Conservation (phyloP, 306 rosid genomes). For the Aeschynomene evenia region DNA sequence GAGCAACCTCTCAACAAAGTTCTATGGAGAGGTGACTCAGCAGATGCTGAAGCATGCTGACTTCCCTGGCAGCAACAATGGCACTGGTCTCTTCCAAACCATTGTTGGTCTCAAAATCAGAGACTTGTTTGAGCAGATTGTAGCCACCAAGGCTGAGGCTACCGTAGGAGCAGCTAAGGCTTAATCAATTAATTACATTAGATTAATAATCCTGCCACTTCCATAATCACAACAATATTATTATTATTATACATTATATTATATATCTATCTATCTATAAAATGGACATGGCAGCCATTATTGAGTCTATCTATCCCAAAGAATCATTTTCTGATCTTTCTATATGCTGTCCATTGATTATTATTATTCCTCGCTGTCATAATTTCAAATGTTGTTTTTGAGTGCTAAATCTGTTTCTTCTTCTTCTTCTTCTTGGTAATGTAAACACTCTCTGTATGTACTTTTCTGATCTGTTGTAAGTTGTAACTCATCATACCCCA, state of each 20-base stretch:
- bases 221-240: no score
- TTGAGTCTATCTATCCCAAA: conserved; percentile 15
- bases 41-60: conserved; percentile 98
- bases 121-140: conserved; percentile 80
- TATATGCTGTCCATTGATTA: conserved; percentile 28
- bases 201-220: conserved; percentile 16
- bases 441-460: conserved; percentile 39
- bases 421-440: conserved; percentile 31
- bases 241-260: conserved; percentile 26
- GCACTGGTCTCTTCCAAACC: conserved; percentile 98
- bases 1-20: conserved; percentile 84
- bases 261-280: no score
- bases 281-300: conserved; percentile 25
- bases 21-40: conserved; percentile 98
- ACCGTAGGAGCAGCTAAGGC: conserved; percentile 67
- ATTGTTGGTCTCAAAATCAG: conserved; percentile 88
- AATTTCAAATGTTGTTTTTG: conserved; percentile 21
- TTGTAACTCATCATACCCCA: conserved; percentile 36
- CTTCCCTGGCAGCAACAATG: conserved; percentile 97
- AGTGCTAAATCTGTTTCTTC: conserved; percentile 37
- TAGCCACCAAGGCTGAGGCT: conserved; percentile 53
- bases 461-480: conserved; percentile 35
- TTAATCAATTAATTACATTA: no score
- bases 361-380: conserved; percentile 18
- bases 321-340: conserved; percentile 27